Conservation (phyloP, 495 filamentous ascomycete species). For the Venustampulla echinocandica region DNA sequence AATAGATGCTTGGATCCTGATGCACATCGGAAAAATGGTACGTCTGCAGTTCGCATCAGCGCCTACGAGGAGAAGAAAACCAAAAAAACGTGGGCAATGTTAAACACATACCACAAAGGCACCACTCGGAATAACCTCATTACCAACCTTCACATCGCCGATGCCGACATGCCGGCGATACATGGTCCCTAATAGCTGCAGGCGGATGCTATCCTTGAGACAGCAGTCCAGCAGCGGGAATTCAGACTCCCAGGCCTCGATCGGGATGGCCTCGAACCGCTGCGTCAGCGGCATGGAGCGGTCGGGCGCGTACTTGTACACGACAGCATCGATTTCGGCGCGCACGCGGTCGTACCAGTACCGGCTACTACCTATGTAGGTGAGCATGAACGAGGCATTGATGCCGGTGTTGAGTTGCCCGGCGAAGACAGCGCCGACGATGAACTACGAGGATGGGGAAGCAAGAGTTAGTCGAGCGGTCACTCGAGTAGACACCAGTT, state of each 20-base stretch:
- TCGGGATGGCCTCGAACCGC: background rate
- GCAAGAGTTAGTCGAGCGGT: background rate
- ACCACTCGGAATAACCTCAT: background rate
- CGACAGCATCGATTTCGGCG: background rate
- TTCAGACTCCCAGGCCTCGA: background rate
- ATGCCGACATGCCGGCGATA: background rate
- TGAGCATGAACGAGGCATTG: background rate
- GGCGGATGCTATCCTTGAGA: background rate
- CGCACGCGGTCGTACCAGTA: background rate
- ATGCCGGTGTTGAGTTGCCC: background rate
- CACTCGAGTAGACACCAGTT: too few relatives aligned
- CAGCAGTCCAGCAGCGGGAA: background rate
- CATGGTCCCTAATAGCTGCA: background rate
- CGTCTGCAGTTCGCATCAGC: background rate
- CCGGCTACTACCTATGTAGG: background rate
- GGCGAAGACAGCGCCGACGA: background rate
- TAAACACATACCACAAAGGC: background rate
- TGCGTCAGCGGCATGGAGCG: background rate
- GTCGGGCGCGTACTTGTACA: background rate
- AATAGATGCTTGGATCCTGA: background rate
- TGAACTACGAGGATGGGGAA: background rate
- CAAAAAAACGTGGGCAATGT: background rate
- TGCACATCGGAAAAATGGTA: background rate
- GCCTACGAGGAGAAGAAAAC: too few relatives aligned
- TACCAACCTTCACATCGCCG: background rate